Percentiles rank a stretch among this genome's conserved stretches.
Conservation (phyloP, 495 filamentous ascomycete species). For the Viridothelium virens region DNA sequence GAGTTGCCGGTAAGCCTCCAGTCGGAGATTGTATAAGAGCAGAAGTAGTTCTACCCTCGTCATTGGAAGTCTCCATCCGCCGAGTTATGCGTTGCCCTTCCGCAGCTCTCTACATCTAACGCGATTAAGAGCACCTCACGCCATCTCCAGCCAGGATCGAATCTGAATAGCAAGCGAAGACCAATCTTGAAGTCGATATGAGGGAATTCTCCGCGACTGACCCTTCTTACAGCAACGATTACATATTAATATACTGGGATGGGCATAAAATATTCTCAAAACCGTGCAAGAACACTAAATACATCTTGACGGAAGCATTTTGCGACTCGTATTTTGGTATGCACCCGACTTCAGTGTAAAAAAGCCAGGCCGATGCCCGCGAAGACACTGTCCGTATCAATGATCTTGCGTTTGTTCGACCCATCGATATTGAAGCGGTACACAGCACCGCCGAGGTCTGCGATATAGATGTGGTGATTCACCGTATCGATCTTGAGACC, state of each 20-base stretch:
- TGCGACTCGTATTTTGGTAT: background rate
- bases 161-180: background rate
- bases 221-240: background rate
- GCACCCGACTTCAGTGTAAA: conserved; percentile 6
- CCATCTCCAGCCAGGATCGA: background rate
- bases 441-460: background rate
- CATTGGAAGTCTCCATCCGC: background rate
- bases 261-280: background rate
- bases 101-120: background rate
- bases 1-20: too few species aligned
- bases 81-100: background rate
- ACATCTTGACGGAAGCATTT: background rate
- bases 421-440: background rate
- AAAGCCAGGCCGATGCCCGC: background rate
- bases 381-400: background rate
- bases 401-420: background rate
- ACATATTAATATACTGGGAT: background rate
- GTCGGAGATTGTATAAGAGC: background rate
- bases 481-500: background rate
- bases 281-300: background rate
- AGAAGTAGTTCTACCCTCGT: background rate
- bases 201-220: background rate
- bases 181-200: background rate
- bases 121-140: background rate
- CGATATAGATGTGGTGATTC: background rate